These are phyloP conservation scores for Cephalotrichum gorgonifer DNA, from an alignment of 2,329 filamentous ascomycete species.

Conservation along the genomic window DNA sequence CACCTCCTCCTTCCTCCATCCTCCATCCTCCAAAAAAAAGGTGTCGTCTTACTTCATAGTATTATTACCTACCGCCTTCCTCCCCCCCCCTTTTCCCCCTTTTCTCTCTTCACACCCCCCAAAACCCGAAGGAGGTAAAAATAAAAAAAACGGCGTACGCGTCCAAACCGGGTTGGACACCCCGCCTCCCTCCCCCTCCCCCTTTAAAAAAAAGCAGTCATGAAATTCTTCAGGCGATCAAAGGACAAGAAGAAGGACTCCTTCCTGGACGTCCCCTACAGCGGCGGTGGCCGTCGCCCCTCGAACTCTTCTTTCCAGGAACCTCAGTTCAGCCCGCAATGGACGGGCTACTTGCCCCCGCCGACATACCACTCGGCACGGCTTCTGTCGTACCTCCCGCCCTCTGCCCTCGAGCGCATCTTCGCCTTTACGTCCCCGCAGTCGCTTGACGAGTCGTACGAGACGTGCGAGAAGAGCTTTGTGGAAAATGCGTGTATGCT, in stretches of 20 bases:
- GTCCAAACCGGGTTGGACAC: neutral
- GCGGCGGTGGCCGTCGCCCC: slow-evolving; percentile 11
- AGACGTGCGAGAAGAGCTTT: slow-evolving; percentile 71
- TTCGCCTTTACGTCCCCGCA: slow-evolving; percentile 81
- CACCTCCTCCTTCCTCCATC: too few species aligned
- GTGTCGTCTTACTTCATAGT: too few species aligned
- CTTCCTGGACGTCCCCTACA: slow-evolving; percentile 18
- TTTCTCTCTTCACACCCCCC: too few species aligned
- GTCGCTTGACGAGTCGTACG: slow-evolving; percentile 63
- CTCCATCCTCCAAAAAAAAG: too few species aligned
- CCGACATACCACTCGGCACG: slow-evolving; percentile 30
- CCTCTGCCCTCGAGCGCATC: slow-evolving; percentile 62
- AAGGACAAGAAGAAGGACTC: slow-evolving; percentile 24
- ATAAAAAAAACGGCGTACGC: too few species aligned
- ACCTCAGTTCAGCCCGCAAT: slow-evolving; percentile 15
- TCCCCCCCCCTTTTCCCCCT: too few species aligned
- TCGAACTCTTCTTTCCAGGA: slow-evolving; percentile 3
- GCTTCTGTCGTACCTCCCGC: slow-evolving; percentile 47
- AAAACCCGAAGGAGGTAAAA: too few species aligned
- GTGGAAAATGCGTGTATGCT: slow-evolving; percentile 79
- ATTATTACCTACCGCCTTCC: too few species aligned
- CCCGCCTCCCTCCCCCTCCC: neutral
- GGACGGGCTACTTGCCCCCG: slow-evolving; percentile 6
- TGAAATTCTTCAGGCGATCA: slow-evolving; percentile 21
- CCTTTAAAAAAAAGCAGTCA: slow-evolving; percentile 1